Percentiles rank a stretch among this genome's conserved stretches.
phyloP scores from a whole-genome alignment of 2,329 filamentous ascomycete species.

The Fusarium avenaceum region DNA sequence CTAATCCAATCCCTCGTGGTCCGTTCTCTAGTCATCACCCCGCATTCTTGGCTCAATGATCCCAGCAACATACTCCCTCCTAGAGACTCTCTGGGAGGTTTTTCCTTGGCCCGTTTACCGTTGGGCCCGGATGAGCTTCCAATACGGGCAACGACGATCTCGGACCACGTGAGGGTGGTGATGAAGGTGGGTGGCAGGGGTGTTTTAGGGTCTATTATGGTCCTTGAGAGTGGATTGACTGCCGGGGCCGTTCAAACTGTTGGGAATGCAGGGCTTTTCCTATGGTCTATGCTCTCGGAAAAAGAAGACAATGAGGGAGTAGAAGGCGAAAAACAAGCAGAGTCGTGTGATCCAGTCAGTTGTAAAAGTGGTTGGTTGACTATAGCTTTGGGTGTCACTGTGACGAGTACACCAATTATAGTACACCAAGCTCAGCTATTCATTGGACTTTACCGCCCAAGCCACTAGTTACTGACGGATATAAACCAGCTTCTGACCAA shows the following conservation, averaged over 20 bases:
- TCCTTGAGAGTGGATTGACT: conserved; percentile 9
- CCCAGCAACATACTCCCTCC: conserved; percentile 11
- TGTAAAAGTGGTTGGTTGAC: conserved; percentile 12
- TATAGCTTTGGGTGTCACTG: conserved; percentile 16
- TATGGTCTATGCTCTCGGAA: background rate
- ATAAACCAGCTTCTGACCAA: conserved; percentile 18
- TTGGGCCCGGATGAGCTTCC: conserved; percentile 46
- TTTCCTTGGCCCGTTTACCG: conserved; percentile 30
- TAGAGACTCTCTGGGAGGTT: conserved; percentile 2
- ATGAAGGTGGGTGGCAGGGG: conserved; percentile 14
- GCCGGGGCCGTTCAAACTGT: conserved; percentile 25
- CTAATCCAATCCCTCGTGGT: too few species aligned
- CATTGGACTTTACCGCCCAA: conserved; percentile 16
- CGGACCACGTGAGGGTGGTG: conserved; percentile 39
- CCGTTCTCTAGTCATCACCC: conserved; percentile 20
- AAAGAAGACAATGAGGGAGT: background rate
- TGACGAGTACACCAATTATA: conserved; percentile 29
- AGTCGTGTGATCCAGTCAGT: conserved; percentile 13
- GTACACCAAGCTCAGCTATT: conserved; percentile 8
- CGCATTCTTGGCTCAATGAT: conserved; percentile 36
- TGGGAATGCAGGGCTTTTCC: conserved; percentile 22
- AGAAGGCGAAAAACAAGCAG: too few species aligned
- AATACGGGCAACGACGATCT: conserved; percentile 42
- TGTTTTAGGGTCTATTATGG: conserved; percentile 19
- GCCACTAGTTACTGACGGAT: conserved; percentile 9